Percentiles rank a stretch among this genome's conserved stretches.
These are phyloP conservation scores for Penicillium psychrosexuale DNA, from an alignment of 2,329 filamentous ascomycete species.

Conservation along the genomic window DNA sequence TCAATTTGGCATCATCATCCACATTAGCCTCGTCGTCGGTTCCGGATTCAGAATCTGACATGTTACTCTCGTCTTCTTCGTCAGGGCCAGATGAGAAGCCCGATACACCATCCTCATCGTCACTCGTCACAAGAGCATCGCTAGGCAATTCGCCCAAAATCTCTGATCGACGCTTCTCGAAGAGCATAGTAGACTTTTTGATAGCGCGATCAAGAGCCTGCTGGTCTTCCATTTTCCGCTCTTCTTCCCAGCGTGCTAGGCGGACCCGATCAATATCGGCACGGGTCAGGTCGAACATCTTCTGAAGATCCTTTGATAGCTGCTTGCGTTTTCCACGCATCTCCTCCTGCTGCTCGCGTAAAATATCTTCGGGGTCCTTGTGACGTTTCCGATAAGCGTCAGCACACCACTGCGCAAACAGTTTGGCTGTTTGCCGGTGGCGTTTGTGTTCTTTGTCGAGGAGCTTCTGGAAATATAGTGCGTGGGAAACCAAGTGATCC, in stretches of 20 bases:
- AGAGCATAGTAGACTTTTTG: slow-evolving; percentile 51
- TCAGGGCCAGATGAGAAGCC: slow-evolving; percentile 58
- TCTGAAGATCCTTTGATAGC: slow-evolving; percentile 63
- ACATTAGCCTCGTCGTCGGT: slow-evolving; percentile 38
- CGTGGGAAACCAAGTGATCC: slow-evolving; percentile 79
- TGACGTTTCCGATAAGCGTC: slow-evolving; percentile 44
- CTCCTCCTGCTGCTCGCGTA: slow-evolving; percentile 69
- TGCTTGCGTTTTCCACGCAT: slow-evolving; percentile 68
- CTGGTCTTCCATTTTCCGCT: slow-evolving; percentile 51
- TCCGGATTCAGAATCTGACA: slow-evolving; percentile 46
- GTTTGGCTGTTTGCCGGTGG: slow-evolving; percentile 74
- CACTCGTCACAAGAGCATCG: slow-evolving; percentile 69
- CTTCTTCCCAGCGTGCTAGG: slow-evolving; percentile 58
- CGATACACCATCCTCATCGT: slow-evolving; percentile 31
- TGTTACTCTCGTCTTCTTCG: slow-evolving; percentile 51
- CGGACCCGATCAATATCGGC: slow-evolving; percentile 57
- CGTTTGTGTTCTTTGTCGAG: slow-evolving; percentile 74
- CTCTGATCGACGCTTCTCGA: slow-evolving; percentile 46
- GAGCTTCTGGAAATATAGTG: slow-evolving; percentile 74
- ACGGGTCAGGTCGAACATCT: slow-evolving; percentile 58
- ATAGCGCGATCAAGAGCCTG: slow-evolving; percentile 53
- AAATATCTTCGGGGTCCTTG: slow-evolving; percentile 66
- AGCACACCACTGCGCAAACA: slow-evolving; percentile 59
- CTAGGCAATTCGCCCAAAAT: slow-evolving; percentile 56
- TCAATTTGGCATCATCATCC: slow-evolving; percentile 47